phyloP scores from a whole-genome alignment of 2,329 filamentous ascomycete genomes.

The Dactylellina haptotyla region DNA sequence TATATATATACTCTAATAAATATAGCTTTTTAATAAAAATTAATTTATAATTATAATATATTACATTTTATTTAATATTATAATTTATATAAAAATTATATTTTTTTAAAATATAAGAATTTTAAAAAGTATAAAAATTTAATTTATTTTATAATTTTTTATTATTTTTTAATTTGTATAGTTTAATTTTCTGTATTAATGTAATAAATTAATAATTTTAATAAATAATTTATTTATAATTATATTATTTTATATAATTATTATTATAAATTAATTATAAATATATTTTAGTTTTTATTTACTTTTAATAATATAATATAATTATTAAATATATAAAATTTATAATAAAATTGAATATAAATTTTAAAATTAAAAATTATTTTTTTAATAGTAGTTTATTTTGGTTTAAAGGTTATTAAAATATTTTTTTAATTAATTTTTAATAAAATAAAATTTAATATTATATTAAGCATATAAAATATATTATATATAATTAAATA shows the following conservation, averaged over 20 bases:
- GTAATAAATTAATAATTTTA: neutral
- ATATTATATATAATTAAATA: neutral
- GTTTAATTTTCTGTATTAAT: neutral
- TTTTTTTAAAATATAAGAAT: neutral
- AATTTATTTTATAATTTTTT: neutral
- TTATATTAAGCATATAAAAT: no score
- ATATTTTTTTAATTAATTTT: neutral
- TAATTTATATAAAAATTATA: neutral
- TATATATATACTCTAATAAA: neutral
- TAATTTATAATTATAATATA: neutral
- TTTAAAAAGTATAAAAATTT: neutral
- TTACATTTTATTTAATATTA: neutral
- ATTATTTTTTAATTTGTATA: neutral
- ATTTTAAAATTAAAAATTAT: neutral
- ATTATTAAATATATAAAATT: neutral
- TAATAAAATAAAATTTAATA: conserved; percentile 2
- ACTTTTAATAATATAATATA: neutral
- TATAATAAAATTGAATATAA: neutral
- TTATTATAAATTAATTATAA: neutral
- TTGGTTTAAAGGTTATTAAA: neutral
- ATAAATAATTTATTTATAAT: neutral
- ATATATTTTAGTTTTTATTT: neutral
- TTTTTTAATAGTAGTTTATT: neutral
- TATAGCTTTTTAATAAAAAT: neutral
- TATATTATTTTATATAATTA: neutral